A percentile compares a stretch with the other conserved stretches of the same genome.
Conservation (phyloP, 441 rosid species). For the Croton laevigatus region DNA sequence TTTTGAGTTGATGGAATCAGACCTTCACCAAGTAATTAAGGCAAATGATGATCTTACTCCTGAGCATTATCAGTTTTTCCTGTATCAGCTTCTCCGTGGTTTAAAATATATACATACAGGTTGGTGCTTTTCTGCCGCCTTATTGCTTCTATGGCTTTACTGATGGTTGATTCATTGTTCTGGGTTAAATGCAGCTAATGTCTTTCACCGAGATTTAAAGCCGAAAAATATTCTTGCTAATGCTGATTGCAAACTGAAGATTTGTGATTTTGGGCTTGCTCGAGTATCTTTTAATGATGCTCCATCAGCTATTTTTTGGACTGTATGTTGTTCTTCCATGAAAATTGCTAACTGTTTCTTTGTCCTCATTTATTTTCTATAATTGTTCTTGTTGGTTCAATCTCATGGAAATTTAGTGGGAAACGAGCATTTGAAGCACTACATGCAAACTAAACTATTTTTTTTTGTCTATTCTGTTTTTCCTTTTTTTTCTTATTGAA, state of each 20-base stretch:
- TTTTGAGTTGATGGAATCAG: slow-evolving; percentile 97
- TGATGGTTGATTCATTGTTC: slow-evolving; percentile 23
- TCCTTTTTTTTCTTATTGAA: slow-evolving; percentile 21
- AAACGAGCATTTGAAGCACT: slow-evolving; percentile 11
- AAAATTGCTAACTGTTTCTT: slow-evolving; percentile 8
- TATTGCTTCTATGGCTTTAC: slow-evolving; percentile 11
- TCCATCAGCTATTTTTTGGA: slow-evolving; percentile 97
- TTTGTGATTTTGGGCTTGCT: slow-evolving; percentile 98
- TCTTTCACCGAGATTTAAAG: slow-evolving; percentile 94
- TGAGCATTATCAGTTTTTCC: slow-evolving; percentile 93
- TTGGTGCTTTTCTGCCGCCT: slow-evolving; percentile 25
- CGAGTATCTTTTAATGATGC: slow-evolving; percentile 96
- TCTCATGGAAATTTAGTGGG: background rate
- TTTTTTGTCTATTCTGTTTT: slow-evolving; percentile 10
- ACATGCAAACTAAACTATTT: slow-evolving; percentile 13
- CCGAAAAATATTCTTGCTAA: slow-evolving; percentile 97
- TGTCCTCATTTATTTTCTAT: background rate
- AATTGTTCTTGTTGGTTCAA: background rate
- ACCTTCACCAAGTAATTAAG: slow-evolving; percentile 93
- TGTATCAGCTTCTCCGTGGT: slow-evolving; percentile 97
- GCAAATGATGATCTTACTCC: slow-evolving; percentile 95
- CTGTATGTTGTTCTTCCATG: slow-evolving; percentile 51
- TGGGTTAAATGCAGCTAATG: slow-evolving; percentile 65
- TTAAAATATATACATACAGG: slow-evolving; percentile 92
- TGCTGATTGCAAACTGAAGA: slow-evolving; percentile 98